Evolutionary conservation across 331 rosid genomes (phyloP), one percentile per base, ranked within the genome.

Genomic region (Ulmus americana): DNA sequence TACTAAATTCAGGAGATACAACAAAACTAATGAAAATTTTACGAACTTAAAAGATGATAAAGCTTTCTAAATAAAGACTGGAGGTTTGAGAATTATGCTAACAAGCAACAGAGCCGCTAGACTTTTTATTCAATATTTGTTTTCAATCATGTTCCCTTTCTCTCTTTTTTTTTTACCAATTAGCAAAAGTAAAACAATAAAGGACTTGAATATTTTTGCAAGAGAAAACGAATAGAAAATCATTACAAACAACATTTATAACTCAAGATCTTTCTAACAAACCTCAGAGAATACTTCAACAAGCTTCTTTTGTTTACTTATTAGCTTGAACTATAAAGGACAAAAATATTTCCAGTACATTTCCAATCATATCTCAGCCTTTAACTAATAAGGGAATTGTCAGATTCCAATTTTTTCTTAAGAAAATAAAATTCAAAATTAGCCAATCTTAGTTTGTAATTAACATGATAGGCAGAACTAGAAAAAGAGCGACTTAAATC

Each of bases 211-310:
- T 41, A n/a, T 12, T 40, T 13, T 10, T 39, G 18, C 15, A 14
- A 8, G 0, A 59, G 1, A 35, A 41, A n/a, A 5, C 20, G 6
- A 14, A 5, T 13, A 3, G 10, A 6, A 1, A 55, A 18, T 55
- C 14, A 28, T 14, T 22, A 55, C 28, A 7, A 9, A 39, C 16
- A 7, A 2, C 11, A 12, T 45, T 16, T 41, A 12, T 50, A 13
- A 38, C 48, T 39, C 38, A 67, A 20, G 28, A 50, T 39, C 64
- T 52, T 63, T 41, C 9, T 59, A 39, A n/a, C 15, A 69, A 13
- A 64, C n/a, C 35, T 40, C 58, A 8, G 53, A 43, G 38, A 15
- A 45, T 4, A 59, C 50, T 16, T 3, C 11, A 15, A 49, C 45
- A 59, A 39, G 16, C 40, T 5, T 13, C 45, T 15, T 28, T 55